Base-by-base conservation (phyloP, 768 basidiomycete genomes). In the Pisolithus orientalis region DNA sequence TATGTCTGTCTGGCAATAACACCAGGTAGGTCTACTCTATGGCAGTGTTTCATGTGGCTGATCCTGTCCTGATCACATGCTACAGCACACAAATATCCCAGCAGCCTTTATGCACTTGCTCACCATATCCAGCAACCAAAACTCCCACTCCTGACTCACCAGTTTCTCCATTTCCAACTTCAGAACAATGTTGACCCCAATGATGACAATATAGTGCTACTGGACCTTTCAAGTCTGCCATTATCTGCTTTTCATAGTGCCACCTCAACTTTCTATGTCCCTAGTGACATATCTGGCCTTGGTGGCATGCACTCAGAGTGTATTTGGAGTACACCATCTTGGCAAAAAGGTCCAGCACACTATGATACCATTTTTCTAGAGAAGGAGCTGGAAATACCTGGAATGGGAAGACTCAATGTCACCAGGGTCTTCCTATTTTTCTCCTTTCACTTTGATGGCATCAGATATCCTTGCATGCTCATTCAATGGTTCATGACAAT, bases 271-370 rank as follows among this genome's bases (percentile, higher is more conserved):
- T 44, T 27, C 14, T 57, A 55, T 51, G 65, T 68, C 2, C 66
- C 68, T 0, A 69, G 66, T 47, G 60, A 70, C 24, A 24, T 59
- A n/a, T 59, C 52, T n/a, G 63, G 67, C 2, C 40, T 56, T 7
- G 57, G 59, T 11, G 65, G 67, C 0, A 69, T 69, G 68, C 59
- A 57, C 17, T 51, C 53, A 5, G 65, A 69, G 49, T 49, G 51
- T 11, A 69, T 68, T 8, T 55, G 59, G 5, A 52, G 54, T 0
- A 58, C 40, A 8, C 60, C 64, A 13, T 47, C 53, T 2, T 70
- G 67, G 68, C 49, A 39, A 16, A 53, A 53, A 1, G 56, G 53
- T 9, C 50, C 48, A 28, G 31, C 59, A 9, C 49, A 59, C 1
- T 56, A 58, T 49, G 65, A 70, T 46, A 59, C 54, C 31, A 61